Evolutionary conservation across 1,139 yeast species (phyloP).

Genomic region (Debaryomyces robertsiae): DNA sequence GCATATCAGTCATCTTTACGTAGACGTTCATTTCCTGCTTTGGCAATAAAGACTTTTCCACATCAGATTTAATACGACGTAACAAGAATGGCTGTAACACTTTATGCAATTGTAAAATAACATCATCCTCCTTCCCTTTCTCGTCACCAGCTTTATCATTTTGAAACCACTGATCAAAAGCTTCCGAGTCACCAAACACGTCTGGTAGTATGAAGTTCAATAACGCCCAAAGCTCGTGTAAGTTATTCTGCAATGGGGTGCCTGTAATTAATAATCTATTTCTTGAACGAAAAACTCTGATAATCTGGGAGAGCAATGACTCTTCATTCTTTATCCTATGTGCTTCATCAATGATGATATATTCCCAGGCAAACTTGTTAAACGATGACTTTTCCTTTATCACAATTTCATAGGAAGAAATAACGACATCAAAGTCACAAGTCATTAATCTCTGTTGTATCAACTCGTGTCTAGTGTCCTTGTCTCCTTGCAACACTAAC

Average conservation of each 20-base stretch:
- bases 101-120: conserved; percentile 85
- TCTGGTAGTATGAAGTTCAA: conserved; percentile 76
- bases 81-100: conserved; percentile 77
- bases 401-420: conserved; percentile 77
- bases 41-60: conserved; percentile 74
- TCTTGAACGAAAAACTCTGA: conserved; percentile 68
- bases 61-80: conserved; percentile 77
- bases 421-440: conserved; percentile 71
- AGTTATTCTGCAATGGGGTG: conserved; percentile 77
- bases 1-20: conserved; percentile 77
- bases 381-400: conserved; percentile 69
- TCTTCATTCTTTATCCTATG: conserved; percentile 82
- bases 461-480: conserved; percentile 59
- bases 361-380: conserved; percentile 70
- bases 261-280: conserved; percentile 77
- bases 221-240: conserved; percentile 81
- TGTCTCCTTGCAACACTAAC: conserved; percentile 72
- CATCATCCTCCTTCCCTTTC: conserved; percentile 42
- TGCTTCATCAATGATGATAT: conserved; percentile 78
- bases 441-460: conserved; percentile 53
- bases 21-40: conserved; percentile 74
- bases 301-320: conserved; percentile 71
- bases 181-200: conserved; percentile 71
- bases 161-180: conserved; percentile 75
- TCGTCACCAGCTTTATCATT: conserved; percentile 32